Percentiles rank a stretch among this genome's conserved stretches.
Conservation (phyloP, 169 alveolate species). For the Eimeria falciformis region DNA sequence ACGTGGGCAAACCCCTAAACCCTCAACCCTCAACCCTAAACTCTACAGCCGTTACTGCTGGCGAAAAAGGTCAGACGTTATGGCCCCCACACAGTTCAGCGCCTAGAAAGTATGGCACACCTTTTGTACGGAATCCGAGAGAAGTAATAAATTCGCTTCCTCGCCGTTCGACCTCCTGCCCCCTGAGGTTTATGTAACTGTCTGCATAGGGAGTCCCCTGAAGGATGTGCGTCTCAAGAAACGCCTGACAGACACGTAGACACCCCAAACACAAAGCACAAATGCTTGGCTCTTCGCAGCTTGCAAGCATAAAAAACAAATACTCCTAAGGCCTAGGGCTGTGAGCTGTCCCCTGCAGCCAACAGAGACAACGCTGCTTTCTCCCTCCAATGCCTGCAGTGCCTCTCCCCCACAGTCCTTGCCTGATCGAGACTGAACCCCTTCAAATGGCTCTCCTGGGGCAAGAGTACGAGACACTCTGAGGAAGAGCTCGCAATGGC, state of each 20-base stretch:
- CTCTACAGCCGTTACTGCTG: not conserved
- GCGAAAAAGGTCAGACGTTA: not conserved
- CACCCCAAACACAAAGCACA: not conserved
- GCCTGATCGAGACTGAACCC: not conserved
- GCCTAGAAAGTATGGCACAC: not conserved
- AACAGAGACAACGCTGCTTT: no score
- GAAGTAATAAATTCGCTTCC: not conserved
- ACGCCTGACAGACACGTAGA: not conserved
- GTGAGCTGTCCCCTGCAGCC: no score
- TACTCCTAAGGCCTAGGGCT: no score
- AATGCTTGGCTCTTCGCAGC: no score
- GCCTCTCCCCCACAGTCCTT: no score
- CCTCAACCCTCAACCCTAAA: no score
- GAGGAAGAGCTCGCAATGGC: not conserved
- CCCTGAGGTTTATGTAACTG: not conserved
- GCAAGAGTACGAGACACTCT: not conserved
- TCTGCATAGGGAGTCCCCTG: not conserved
- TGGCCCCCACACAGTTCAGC: not conserved
- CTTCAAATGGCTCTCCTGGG: conserved; percentile 2
- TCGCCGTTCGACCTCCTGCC: not conserved
- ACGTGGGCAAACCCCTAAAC: not conserved
- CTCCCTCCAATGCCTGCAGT: no score
- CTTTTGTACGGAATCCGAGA: not conserved
- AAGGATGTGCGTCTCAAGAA: not conserved
- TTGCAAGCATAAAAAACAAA: not conserved